Base-by-base conservation (phyloP, 1,139 yeast genomes). In the Lodderomyces margitis region DNA sequence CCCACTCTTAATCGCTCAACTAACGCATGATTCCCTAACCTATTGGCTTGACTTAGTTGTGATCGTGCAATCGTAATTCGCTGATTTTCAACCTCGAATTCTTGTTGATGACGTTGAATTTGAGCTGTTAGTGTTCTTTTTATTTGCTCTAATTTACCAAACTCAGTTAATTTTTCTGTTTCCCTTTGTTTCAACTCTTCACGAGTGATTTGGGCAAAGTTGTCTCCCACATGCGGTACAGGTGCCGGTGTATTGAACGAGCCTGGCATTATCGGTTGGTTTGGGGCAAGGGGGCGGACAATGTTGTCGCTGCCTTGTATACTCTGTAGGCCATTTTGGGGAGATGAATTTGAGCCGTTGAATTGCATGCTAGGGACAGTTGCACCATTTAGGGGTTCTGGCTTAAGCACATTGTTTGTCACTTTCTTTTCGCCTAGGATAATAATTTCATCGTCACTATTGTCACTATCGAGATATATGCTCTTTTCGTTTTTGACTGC, bases 181-280 rank as follows among this genome's bases (percentile, higher is more conserved):
- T 39, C 42, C 14, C 46, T 39, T 20, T 25, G 16, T 21, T 37
- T 24, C 30, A 46, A 25, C 14, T 45, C 44, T 7, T 37, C 20
- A 15, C 37, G 38, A 19, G 27, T 28, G 11, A 43, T 37, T 3
- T 20, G 21, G 3, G 21, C 24, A n/a, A 36, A 33, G 25, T 37
- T 12, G 15, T 44, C 44, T 15, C 44, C 48, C 11, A 46, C 55
- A 34, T 66, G 70, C 10, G 60, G 58, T 0, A 64, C 68, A 1
- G 71, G 70, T 0, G 61, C 69, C 0, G 74, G 73, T 28, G 50
- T 48, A 43, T 67, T 65, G 46, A 45, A 61, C 6, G 43, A 14
- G 32, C 35, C 38, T 3, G 37, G 34, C 23, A 17, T 33, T n/a
- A 30, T n/a, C 10, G 14, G 14, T 14, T 14, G 7, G 27, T 10